Base-by-base conservation (phyloP, 2,329 filamentous ascomycete species). In the Cordyceps javanica region DNA sequence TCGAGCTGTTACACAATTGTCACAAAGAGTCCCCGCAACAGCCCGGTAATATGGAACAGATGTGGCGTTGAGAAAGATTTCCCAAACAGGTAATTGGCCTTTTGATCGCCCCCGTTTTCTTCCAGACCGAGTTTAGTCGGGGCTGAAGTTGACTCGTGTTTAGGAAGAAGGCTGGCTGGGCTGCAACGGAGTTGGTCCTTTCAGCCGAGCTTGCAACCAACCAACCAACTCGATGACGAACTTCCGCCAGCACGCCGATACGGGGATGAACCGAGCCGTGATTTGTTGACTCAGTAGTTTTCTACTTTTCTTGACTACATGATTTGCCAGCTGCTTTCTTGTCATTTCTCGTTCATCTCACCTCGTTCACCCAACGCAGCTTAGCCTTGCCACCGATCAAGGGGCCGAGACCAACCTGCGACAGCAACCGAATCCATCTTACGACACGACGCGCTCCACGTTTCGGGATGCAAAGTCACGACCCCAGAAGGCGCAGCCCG, bases 331-430 rank as follows among this genome's bases (percentile, higher is more conserved):
- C 46, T n/a, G 11, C 8, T 26, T 39, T 38, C 23, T 14, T n/a
- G 41, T n/a, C n/a, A n/a, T n/a, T n/a, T n/a, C n/a, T n/a, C n/a
- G 19, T 26, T 38, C 11, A 26, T 28, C 39, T 30, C 38, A 19
- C 8, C 21, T 36, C 7, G 28, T 25, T 23, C 0, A 5, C 19
- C 14, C 2, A 16, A 3, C n/a, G 3, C 7, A 44, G 38, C 9
- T 19, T 54, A 36, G 51, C 21, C 25, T 34, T 8, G 21, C 13
- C 9, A 8, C 30, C 7, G 8, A 21, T 28, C 34, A 51, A 34
- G 51, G 39, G 28, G n/a, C n/a, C 51, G 39, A 54, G 51, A 54
- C 39, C n/a, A 25, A 45, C 51, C 51, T 54, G 51, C 39, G 39
- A 44, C 51, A 54, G 36, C 36, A 14, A 23, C 25, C 21, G 39